phyloP scores from a whole-genome alignment of 1,139 yeast genomes.

The Hyphopichia wangnamkhiaoensis region DNA sequence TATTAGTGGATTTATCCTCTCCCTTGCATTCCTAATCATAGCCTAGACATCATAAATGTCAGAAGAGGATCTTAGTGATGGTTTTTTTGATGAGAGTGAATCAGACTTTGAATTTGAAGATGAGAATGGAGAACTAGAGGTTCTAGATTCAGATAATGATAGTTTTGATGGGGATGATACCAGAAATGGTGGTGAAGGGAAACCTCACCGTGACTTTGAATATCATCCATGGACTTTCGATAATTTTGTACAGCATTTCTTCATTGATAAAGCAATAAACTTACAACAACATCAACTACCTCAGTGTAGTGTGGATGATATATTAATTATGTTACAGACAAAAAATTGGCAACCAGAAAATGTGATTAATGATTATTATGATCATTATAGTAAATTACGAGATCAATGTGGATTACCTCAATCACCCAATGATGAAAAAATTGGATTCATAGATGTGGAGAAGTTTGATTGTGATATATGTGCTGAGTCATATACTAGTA shows the following conservation, averaged over 20 bases:
- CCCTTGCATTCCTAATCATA: not conserved
- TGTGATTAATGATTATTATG: slow-evolving; percentile 67
- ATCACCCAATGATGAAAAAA: slow-evolving; percentile 7
- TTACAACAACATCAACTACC: slow-evolving; percentile 27
- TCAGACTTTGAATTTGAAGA: slow-evolving; percentile 22
- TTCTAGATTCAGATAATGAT: slow-evolving; percentile 18
- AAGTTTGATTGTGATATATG: slow-evolving; percentile 66
- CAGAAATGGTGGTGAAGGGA: no score
- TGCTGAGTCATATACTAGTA: slow-evolving; percentile 52
- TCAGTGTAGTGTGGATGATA: slow-evolving; percentile 39
- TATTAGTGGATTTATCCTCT: no score
- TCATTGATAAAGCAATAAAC: slow-evolving; percentile 18
- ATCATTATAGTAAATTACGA: slow-evolving; percentile 46
- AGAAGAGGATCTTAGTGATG: not conserved
- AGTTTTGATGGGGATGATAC: not conserved
- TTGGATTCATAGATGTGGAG: slow-evolving; percentile 5
- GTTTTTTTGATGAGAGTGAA: slow-evolving; percentile 14
- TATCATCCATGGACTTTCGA: slow-evolving; percentile 30
- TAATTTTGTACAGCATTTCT: slow-evolving; percentile 22
- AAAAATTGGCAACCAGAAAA: slow-evolving; percentile 77
- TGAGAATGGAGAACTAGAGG: slow-evolving; percentile 21
- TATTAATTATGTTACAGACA: slow-evolving; percentile 54
- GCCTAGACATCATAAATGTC: slow-evolving; percentile 1
- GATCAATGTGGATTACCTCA: slow-evolving; percentile 49
- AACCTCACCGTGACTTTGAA: not conserved